A percentile compares a stretch with the other conserved stretches of the same genome.
Evolutionary conservation across 345 rosid species (phyloP).

Genomic region (Linum usitatissimum): DNA sequence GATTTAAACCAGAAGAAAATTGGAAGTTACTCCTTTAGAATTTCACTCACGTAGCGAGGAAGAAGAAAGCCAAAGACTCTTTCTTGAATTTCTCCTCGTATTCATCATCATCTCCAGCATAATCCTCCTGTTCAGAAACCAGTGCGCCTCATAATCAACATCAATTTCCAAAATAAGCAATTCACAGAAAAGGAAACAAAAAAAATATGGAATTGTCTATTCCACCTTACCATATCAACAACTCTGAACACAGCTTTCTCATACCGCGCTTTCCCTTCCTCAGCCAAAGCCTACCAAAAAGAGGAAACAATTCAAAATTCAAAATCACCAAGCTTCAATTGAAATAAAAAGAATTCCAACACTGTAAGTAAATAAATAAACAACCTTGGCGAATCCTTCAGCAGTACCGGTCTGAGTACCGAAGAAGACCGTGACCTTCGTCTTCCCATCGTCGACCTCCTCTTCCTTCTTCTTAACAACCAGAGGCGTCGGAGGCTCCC

Average conservation of each 20-base stretch:
- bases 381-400: constrained; percentile 73
- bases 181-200: neutral
- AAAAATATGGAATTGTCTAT: neutral
- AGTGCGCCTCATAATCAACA: neutral
- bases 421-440: constrained; percentile 49
- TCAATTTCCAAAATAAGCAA: constrained; percentile 1
- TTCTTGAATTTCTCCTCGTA: constrained; percentile 87
- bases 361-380: neutral
- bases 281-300: constrained; percentile 47
- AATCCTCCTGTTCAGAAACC: constrained; percentile 57
- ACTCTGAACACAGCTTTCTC: constrained; percentile 69
- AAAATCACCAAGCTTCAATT: neutral
- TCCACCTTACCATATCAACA: constrained; percentile 62
- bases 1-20: too few relatives aligned
- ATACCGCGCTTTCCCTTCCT: constrained; percentile 79
- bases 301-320: neutral
- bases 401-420: constrained; percentile 88
- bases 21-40: neutral
- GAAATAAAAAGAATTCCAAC: neutral
- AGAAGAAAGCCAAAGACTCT: constrained; percentile 67
- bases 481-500: constrained; percentile 47
- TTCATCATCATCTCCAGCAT: constrained; percentile 87
- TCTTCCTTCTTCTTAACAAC: constrained; percentile 40
- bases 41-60: constrained; percentile 85
- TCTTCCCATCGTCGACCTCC: constrained; percentile 43